Evolutionary conservation across 2,329 filamentous ascomycete genomes (phyloP), one percentile per base, ranked within the genome.

Genomic region (Sporothrix brasiliensis): DNA sequence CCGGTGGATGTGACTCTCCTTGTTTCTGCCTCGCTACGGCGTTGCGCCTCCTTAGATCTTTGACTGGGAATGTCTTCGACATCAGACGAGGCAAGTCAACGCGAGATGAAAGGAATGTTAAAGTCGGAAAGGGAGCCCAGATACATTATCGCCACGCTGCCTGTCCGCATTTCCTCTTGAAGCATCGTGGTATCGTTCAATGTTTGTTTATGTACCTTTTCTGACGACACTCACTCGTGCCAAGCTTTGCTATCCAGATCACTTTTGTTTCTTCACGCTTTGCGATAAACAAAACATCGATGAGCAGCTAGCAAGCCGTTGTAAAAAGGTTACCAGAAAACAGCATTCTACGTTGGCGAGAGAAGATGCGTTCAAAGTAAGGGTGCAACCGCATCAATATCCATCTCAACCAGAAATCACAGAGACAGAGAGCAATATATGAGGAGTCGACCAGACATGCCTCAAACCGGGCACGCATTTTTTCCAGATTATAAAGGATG

Each of bases 391-490:
- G 44, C 41, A n/a, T 66, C 63, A 39, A 13, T 39, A 21, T 52
- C 63, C 63, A 49, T 39, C 11, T 14, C 27, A 14, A 66, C 63
- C 63, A 66, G 11, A 66, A 21, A 66, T 66, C 44, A 66, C 63
- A 53, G 30, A 53, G 50, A 67, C 67, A 68, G 16, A 50, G 7
- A 19, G 21, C 10, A 4, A 4, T 16, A 16, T n/a, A 49, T 4
- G 16, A 7, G 21, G 67, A 44, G n/a, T 10, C 52, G 19, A 50
- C 52, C 67, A 60, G 16, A 56, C 39, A 49, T 21, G 41, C 19
- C 53, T 21, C 52, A 68, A 50, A 60, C 53, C 66, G 66, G 66
- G 66, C 66, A 68, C 58, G 21, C 27, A n/a, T 53, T 49, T 67
- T 34, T 41, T 19, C 27, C 53, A 54, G 50, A 67, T 67, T 67